Evolutionary conservation across 768 basidiomycete species (phyloP).

Genomic region (Lactarius pseudohatsudake): DNA sequence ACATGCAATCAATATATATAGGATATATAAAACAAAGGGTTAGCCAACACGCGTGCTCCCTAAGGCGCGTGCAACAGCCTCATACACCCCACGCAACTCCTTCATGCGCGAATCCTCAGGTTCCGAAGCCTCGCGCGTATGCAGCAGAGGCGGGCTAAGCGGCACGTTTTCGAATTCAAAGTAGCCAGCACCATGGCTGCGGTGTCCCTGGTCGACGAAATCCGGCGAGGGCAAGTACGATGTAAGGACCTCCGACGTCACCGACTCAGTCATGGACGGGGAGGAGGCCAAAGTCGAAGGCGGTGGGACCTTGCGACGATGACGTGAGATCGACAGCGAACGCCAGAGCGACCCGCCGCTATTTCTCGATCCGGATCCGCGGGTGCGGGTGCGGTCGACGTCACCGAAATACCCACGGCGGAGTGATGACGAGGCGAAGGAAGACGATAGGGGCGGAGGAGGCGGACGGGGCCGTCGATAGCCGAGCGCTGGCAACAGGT

Average conservation of each 20-base stretch:
- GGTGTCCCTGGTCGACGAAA: neutral
- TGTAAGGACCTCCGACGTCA: conserved; percentile 26
- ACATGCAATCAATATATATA: neutral
- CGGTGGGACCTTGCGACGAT: conserved; percentile 1
- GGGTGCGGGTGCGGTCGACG: neutral
- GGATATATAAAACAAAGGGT: neutral
- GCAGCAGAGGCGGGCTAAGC: conserved; percentile 26
- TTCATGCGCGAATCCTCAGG: conserved; percentile 16
- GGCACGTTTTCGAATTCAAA: conserved; percentile 25
- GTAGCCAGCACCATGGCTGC: neutral
- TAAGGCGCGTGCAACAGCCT: conserved; percentile 27
- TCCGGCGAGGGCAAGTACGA: conserved; percentile 29
- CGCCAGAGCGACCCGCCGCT: conserved; percentile 17
- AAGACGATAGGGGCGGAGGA: neutral
- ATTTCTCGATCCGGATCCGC: neutral
- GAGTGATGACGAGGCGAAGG: neutral
- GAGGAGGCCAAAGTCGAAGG: conserved; percentile 3
- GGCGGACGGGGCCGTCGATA: conserved; percentile 4
- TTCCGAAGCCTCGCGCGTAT: conserved; percentile 23
- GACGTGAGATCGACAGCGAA: conserved; percentile 12
- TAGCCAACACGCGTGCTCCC: conserved; percentile 4
- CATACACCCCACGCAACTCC: conserved; percentile 23
- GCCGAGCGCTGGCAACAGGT: neutral
- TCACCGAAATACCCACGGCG: neutral
- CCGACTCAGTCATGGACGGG: conserved; percentile 22